phyloP scores from a whole-genome alignment of 2,329 filamentous ascomycete genomes.

The Calonectria ilicicola region DNA sequence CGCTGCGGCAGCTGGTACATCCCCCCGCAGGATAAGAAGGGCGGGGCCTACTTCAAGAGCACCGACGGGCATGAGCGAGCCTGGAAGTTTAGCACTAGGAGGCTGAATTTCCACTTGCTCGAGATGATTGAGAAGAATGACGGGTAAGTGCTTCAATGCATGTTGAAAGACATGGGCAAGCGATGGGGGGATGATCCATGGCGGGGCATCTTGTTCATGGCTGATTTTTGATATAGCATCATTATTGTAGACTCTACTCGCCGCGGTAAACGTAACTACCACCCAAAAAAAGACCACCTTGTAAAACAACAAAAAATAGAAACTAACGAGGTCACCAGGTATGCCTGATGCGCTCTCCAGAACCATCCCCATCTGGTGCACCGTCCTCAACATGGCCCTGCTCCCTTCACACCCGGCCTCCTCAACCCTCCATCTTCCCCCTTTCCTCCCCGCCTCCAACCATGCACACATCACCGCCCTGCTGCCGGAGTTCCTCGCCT shows the following conservation, averaged over 20 bases:
- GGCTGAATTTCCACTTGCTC: constrained; percentile 87
- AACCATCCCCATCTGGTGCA: constrained; percentile 94
- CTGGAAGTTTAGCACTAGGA: constrained; percentile 88
- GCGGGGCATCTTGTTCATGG: background rate
- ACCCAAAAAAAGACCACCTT: background rate
- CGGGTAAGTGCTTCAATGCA: constrained; percentile 63
- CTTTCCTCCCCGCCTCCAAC: constrained; percentile 77
- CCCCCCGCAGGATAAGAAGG: constrained; percentile 70
- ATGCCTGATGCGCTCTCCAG: constrained; percentile 97
- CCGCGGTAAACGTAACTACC: constrained; percentile 79
- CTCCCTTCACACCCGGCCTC: constrained; percentile 69
- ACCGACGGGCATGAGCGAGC: constrained; percentile 93
- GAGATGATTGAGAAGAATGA: constrained; percentile 73
- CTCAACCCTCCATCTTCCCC: constrained; percentile 76
- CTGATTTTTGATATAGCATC: constrained; percentile 57
- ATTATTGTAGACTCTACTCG: constrained; percentile 95
- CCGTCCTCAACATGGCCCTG: constrained; percentile 83
- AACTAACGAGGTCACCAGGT: constrained; percentile 54
- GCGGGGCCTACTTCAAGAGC: constrained; percentile 95
- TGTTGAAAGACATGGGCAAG: background rate
- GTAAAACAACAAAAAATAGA: background rate
- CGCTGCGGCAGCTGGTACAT: constrained; percentile 98
- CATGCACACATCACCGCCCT: constrained; percentile 80
- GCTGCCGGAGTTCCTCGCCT: constrained; percentile 66
- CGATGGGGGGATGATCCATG: background rate